Evolutionary conservation across 2,329 filamentous ascomycete species (phyloP).

Genomic region (Beauveria sp.): DNA sequence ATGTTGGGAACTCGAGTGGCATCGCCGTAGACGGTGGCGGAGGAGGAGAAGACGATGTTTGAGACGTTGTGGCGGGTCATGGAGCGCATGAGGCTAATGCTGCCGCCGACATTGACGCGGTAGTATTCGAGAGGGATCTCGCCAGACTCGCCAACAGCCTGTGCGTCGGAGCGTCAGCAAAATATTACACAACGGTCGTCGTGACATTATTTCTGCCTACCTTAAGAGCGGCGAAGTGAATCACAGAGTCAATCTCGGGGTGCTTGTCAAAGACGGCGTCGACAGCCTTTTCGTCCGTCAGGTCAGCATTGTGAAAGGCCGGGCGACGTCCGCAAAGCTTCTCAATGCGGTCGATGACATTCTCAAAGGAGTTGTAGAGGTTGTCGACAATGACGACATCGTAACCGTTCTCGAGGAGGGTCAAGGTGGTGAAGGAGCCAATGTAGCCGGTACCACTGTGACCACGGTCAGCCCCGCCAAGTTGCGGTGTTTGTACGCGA

Average conservation of each 20-base stretch:
- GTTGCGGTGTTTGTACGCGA: background rate
- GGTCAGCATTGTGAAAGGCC: slow-evolving; percentile 75
- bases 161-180: slow-evolving; percentile 6
- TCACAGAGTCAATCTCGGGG: slow-evolving; percentile 93
- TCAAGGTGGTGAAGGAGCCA: slow-evolving; percentile 90
- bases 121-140: slow-evolving; percentile 97
- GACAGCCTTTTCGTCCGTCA: slow-evolving; percentile 76
- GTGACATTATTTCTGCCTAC: slow-evolving; percentile 35
- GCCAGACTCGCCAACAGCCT: slow-evolving; percentile 93
- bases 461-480: slow-evolving; percentile 12
- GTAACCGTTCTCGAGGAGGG: slow-evolving; percentile 89
- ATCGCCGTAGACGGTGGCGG: slow-evolving; percentile 96
- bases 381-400: slow-evolving; percentile 95
- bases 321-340: slow-evolving; percentile 84
- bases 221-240: slow-evolving; percentile 98
- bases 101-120: slow-evolving; percentile 90
- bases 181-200: background rate
- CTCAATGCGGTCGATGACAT: slow-evolving; percentile 91
- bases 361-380: slow-evolving; percentile 91
- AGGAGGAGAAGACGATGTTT: slow-evolving; percentile 98
- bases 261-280: slow-evolving; percentile 84
- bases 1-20: slow-evolving; percentile 93
- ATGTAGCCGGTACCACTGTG: slow-evolving; percentile 95
- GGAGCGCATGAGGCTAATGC: slow-evolving; percentile 73
- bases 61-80: slow-evolving; percentile 87